Evolutionary conservation across 73 alveolate genomes (phyloP), one percentile per base, ranked within the genome.

Genomic region (Paramecium caudatum): DNA sequence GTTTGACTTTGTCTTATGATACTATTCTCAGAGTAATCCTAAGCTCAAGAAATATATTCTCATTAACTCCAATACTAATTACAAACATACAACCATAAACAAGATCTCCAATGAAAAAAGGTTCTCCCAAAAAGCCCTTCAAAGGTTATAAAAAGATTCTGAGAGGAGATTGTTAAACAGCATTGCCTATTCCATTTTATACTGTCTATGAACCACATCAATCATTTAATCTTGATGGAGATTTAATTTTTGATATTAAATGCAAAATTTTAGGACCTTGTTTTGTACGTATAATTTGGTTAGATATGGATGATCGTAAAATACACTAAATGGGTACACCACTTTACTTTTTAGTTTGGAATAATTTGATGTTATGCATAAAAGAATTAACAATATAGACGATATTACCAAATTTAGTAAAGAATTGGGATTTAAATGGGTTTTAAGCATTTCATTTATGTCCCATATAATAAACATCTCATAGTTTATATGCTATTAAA

Each of bases 401-500:
- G 8, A 25, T 74, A 1, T 43, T 74, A 23, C 88, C 88, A 8
- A 74, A 74, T 43, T 45, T 74, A 74, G 88, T 74, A 8, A 74
- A 12, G n/a, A 37, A 43, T 7, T 74, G 65, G 62, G 88, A 74
- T 41, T 74, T 45, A 16, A 37, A 41, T 6, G 88, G 68, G 13
- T 74, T 27, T 19, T 12, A 43, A 12, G 88, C 88, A 43, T 74
- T 41, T 74, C 88, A 74, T 45, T 41, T 74, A 4, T 74, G 88
- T 43, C 88, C 88, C 10, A 74, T 74, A 12, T 45, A 74, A 68
- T 37, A 74, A 45, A 43, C 32, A 37, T 39, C 88, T 0, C 62
- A 74, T 74, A 74, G 88, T 9, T 25, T 74, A 43, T 74, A 74
- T 74, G 62, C 69, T n/a, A 74, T 74, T 5, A 74, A 41, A 43